A percentile compares a stretch with the other conserved stretches of the same genome.
phyloP scores from a whole-genome alignment of 352 stramenopile species.

The Pythium vanterpoolii region DNA sequence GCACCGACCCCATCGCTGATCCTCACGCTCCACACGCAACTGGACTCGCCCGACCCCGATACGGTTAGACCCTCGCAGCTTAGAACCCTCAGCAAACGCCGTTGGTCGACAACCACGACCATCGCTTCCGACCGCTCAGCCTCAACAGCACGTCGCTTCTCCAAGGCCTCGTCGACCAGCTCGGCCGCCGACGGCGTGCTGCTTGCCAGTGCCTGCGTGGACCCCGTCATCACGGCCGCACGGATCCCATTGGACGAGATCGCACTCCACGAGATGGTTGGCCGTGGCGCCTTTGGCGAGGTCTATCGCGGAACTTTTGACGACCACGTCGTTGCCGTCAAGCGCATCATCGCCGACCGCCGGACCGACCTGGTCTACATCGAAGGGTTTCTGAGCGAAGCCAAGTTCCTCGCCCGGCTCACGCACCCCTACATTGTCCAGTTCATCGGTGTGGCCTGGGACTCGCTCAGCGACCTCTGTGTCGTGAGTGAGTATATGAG shows the following conservation, averaged over 20 bases:
- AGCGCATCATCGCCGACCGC: constrained; percentile 8
- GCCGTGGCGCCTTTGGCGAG: constrained; percentile 16
- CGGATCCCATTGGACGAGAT: constrained; percentile 24
- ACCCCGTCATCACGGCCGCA: constrained; percentile 9
- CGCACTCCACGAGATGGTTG: not conserved
- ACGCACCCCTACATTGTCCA: constrained; percentile 23
- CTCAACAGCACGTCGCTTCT: not conserved
- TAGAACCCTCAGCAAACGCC: not conserved
- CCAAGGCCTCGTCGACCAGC: constrained; percentile 1
- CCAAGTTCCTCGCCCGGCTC: constrained; percentile 27
- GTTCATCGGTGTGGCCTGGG: constrained; percentile 49
- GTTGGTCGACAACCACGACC: constrained; percentile 10
- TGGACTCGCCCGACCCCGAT: not conserved
- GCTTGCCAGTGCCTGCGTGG: not conserved
- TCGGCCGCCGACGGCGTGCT: not conserved
- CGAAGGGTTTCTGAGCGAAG: constrained; percentile 21
- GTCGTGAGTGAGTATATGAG: constrained; percentile 44
- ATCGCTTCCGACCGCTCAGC: not conserved
- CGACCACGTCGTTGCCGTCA: constrained; percentile 6
- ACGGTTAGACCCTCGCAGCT: not conserved
- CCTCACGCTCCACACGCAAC: constrained; percentile 1
- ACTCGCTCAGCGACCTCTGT: constrained; percentile 34
- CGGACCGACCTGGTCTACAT: constrained; percentile 11
- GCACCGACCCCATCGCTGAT: constrained; percentile 10
- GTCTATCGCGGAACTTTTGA: constrained; percentile 23